Base-by-base conservation (phyloP, 441 rosid species). In the Adansonia rubrostipa region DNA sequence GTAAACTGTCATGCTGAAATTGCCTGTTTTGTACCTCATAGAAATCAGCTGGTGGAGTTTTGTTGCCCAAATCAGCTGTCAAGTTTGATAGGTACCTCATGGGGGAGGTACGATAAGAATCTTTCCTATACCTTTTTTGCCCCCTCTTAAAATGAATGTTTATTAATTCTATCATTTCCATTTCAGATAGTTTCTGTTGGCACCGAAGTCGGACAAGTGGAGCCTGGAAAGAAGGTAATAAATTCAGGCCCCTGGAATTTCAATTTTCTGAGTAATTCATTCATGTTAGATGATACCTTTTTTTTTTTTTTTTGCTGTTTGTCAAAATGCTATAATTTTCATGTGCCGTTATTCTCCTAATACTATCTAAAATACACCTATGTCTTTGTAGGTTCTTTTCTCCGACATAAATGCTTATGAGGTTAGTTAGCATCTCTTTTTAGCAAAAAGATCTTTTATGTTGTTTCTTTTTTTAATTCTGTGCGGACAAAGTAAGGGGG, bases 41-140 rank as follows among this genome's bases (percentile, higher is more conserved):
- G 98, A 92, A 88, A 92, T 90, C 99, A 1, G 84, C 92, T 10
- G 98, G 98, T 42, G 99, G 99, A 71, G 95, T 95, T 68, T 75
- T 93, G 87, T 85, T 92, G 83, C 96, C 99, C 44, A 91, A 93
- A 82, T 86, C 97, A 72, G 98, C 99, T 47, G 98, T 95, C 11
- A 95, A 90, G 76, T 95, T 92, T 74, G 97, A 95, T 86, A 85
- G 95, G 20, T 92, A 88, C 78, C 87, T 92, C 19, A 87, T 89
- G 86, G 97, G 98, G 5, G 95, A 93, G 95, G 98, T 95, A 82
- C 83, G 81, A 42, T 66, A 13, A 44, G 6, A 17, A 8, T 33
- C 78, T 42, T 69, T 45, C 15, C 58, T 36, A 5, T n/a, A 9
- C 20, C 2, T 22, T 15, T 15, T 45, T 5, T 5, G 5, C n/a